Evolutionary conservation across 2,329 filamentous ascomycete species (phyloP).

Genomic region (Fusarium nematophilum): DNA sequence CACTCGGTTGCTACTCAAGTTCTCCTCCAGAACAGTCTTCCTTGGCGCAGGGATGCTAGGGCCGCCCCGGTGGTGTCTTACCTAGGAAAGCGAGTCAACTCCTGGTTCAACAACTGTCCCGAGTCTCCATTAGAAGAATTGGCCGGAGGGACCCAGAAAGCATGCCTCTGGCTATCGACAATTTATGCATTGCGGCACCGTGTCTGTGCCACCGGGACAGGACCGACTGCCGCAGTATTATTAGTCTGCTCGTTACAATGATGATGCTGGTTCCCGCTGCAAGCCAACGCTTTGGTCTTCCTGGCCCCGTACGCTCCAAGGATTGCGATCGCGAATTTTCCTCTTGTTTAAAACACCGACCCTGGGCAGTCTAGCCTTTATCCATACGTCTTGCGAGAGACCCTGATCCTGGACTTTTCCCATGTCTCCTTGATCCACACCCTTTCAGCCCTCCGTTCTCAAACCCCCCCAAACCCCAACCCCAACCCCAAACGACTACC

Average conservation of each 20-base stretch:
- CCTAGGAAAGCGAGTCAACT: slow-evolving; percentile 24
- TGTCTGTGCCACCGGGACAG: slow-evolving; percentile 37
- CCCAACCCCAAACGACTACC: slow-evolving; percentile 45
- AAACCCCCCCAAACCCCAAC: slow-evolving; percentile 37
- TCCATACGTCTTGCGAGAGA: slow-evolving; percentile 19
- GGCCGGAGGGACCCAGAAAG: slow-evolving; percentile 18
- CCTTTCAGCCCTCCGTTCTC: slow-evolving; percentile 42
- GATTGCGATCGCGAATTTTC: slow-evolving; percentile 17
- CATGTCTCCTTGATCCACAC: slow-evolving; percentile 38
- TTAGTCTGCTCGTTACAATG: slow-evolving; percentile 31
- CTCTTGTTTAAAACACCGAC: slow-evolving; percentile 21
- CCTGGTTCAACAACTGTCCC: slow-evolving; percentile 20
- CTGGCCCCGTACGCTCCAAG: slow-evolving; percentile 10
- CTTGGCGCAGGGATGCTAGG: slow-evolving; percentile 33
- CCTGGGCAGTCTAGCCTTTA: slow-evolving; percentile 15
- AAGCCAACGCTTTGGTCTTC: slow-evolving; percentile 31
- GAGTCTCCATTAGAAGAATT: slow-evolving; percentile 16
- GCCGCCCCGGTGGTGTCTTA: slow-evolving; percentile 26
- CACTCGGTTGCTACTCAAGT: slow-evolving; percentile 34
- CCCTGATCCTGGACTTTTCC: slow-evolving; percentile 33
- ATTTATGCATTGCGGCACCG: slow-evolving; percentile 36
- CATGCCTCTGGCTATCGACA: slow-evolving; percentile 27
- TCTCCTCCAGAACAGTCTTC: slow-evolving; percentile 28
- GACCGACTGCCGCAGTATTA: slow-evolving; percentile 30
- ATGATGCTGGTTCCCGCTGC: slow-evolving; percentile 43